Conservation (phyloP, 176 grass and related monocot genomes). For the Hyparrhenia diplandra region DNA sequence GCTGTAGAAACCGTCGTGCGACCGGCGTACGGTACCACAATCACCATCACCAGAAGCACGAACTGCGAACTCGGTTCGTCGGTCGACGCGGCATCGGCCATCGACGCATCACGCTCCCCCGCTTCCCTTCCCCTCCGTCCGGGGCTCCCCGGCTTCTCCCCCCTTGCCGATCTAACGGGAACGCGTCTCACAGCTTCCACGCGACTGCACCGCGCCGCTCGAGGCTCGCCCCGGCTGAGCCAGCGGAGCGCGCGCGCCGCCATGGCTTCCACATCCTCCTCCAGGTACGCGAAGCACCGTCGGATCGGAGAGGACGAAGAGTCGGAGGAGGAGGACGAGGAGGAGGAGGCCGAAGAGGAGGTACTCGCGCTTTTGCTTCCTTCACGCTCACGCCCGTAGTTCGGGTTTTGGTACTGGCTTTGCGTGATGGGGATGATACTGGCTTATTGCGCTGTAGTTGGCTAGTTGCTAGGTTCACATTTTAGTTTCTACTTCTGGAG, state of each 20-base stretch:
- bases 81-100: conserved; percentile 34
- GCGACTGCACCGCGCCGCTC: background rate
- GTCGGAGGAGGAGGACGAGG: conserved; percentile 18
- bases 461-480: background rate
- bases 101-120: conserved; percentile 18
- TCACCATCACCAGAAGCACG: background rate
- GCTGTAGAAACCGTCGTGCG: background rate
- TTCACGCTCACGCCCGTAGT: background rate
- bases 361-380: conserved; percentile 7
- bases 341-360: conserved; percentile 57
- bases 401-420: background rate
- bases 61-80: conserved; percentile 1
- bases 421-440: conserved; percentile 6
- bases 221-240: background rate
- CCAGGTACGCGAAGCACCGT: conserved; percentile 57
- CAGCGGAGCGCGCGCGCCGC: conserved; percentile 1
- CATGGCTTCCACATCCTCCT: conserved; percentile 54
- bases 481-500: background rate
- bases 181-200: background rate
- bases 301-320: conserved; percentile 54
- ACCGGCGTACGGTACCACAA: conserved; percentile 6
- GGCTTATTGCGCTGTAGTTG: background rate
- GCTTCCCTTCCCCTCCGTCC: background rate
- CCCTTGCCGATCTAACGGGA: conserved; percentile 43
- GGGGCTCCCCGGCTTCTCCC: background rate